Base-by-base conservation (phyloP, 75 land plant species). In the Cupressus sempervirens region DNA sequence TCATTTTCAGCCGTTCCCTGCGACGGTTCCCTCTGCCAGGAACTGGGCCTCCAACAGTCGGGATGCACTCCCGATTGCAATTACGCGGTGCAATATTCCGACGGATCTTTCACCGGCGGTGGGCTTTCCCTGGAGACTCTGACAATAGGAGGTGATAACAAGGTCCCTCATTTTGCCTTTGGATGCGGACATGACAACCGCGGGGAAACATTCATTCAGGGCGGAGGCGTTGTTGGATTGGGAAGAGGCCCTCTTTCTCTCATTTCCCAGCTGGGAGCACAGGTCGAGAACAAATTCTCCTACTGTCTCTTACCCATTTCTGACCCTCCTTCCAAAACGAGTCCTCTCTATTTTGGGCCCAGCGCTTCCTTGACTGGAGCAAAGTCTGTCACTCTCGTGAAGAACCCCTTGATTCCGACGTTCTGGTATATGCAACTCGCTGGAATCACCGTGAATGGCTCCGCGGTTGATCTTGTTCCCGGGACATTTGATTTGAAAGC, bases 151-250 rank as follows among this genome's bases (percentile, higher is more conserved):
- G 20, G 45, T 36, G 45, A 11, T 1, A 2, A 5, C 3, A 16
- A 76, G n/a, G 36, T 6, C 23, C 1, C 9, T 10, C 8, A 23
- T 7, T 23, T 15, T 76, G 80, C 85, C 5, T 90, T 90, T 46
- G 91, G 91, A 10, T 88, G 85, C 41, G 90, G 87, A 5, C 85
- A 88, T 30, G 41, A 83, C 40, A 83, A 58, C 34, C n/a, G n/a
- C 3, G 84, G 84, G 10, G 29, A 4, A 68, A 40, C 23, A 26
- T 38, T 65, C 43, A 12, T 4, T 26, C 46, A 58, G 23, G 84
- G 32, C 1, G 76, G 46, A 32, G 84, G 84, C 5, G 7, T 83
- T 14, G 46, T 83, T 14, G 84, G 84, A 18, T 65, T 83, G 46
- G 79, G 79, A 35, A 35, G 79, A 38, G 79, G 79, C 36, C 41